Evolutionary conservation across 2,329 filamentous ascomycete genomes (phyloP).

Genomic region (Fusarium goolgardi): DNA sequence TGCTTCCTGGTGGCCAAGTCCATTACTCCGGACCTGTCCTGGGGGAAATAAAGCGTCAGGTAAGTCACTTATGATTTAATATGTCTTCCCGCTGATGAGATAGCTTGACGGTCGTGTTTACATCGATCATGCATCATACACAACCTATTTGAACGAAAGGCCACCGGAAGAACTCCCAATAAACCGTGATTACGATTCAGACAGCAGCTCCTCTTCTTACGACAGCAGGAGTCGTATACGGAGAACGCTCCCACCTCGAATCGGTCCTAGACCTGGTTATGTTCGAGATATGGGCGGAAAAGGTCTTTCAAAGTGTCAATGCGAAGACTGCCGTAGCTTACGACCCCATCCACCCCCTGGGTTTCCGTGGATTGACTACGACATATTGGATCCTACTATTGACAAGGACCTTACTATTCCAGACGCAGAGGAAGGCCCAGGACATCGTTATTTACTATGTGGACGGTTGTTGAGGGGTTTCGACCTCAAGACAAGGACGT

Average conservation of each 20-base stretch:
- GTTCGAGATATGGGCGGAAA: background rate
- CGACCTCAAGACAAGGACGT: background rate
- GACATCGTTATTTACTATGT: background rate
- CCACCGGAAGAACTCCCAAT: too few relatives aligned
- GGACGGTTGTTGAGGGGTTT: background rate
- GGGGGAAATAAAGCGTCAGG: background rate
- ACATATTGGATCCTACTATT: background rate
- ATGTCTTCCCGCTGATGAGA: fast-evolving
- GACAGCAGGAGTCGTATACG: background rate
- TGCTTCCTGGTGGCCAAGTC: background rate
- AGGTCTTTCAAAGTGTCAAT: background rate
- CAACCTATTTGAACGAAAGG: background rate
- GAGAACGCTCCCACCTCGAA: background rate
- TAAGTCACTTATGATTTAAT: fast-evolving
- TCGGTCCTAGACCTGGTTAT: background rate
- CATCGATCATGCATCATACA: background rate
- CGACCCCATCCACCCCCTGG: background rate
- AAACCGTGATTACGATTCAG: background rate
- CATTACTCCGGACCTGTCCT: background rate
- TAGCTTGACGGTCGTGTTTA: background rate
- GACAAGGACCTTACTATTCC: background rate
- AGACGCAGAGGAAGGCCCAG: background rate
- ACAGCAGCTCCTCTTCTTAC: background rate
- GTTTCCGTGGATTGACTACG: background rate
- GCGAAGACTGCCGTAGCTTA: background rate